Evolutionary conservation across 352 stramenopile species (phyloP), one percentile per base, ranked within the genome.

Genomic region (Phytopythium delawarense): DNA sequence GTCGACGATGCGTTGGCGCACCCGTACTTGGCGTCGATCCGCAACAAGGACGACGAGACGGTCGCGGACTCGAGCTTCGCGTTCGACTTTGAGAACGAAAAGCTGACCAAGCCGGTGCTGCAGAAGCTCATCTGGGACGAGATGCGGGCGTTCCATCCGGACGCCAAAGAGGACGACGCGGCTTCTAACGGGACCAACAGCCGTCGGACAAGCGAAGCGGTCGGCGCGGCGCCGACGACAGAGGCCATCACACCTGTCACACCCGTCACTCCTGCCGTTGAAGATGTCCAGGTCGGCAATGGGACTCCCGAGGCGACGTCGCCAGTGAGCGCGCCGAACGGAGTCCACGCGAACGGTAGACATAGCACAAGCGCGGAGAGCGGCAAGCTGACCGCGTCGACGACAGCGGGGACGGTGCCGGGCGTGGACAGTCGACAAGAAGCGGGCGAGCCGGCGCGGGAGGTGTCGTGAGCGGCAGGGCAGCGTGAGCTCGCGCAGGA

Each of bases 1-100:
- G 94, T 98, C n/a, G 83, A 92, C 46, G 91, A 97, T 7, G 95
- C 94, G 2, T 76, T 99, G 2, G 78, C 69, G 0, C 93, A 98
- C 58, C 87, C 89, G 66, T 97, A 97, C 67, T 66, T 97, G 65
- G 71, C 75, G 15, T 88, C 92, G 16, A 91, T 98, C 40, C 92
- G 96, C 45, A 91, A 96, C 57, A 37, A 69, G 11, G 86, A 96
- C 12, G 85, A 98, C 56, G 94, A 98, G 78, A 96, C 91, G 4
- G 81, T 74, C 28, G 82, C 82, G 8, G 65, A 63, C 2, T 67
- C 67, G n/a, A 76, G 67, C 63, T 96, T 94, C 53, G 84, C 94
- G 59, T 96, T 91, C 56, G 83, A 94, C 28, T 96, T 96, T 67
- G 87, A 96, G 67, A 91, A 92, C 61, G 83, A 91, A 56, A 90